A percentile compares a stretch with the other conserved stretches of the same genome.
These are phyloP conservation scores for Suhomyces yuchorum DNA, from an alignment of 1,139 yeast species.

Conservation along the genomic window DNA sequence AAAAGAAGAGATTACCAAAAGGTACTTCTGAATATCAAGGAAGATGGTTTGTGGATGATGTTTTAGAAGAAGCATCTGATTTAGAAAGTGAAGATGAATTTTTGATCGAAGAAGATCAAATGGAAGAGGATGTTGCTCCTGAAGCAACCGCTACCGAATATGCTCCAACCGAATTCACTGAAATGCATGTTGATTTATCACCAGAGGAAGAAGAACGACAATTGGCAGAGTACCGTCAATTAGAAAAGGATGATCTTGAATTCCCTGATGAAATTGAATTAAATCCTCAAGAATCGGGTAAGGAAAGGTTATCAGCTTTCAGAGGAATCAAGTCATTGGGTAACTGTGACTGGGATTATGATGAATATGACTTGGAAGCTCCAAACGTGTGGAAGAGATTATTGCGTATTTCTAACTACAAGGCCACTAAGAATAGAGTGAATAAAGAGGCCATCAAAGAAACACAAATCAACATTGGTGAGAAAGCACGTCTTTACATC, in stretches of 20 bases:
- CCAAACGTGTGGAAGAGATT: conserved; percentile 82
- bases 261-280: conserved; percentile 96
- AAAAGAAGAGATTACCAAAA: conserved; percentile 59
- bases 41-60: conserved; percentile 77
- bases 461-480: conserved; percentile 69
- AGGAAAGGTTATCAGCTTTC: conserved; percentile 71
- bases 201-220: conserved; percentile 86
- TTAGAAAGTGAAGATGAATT: conserved; percentile 53
- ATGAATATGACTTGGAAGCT: conserved; percentile 73
- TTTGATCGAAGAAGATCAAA: conserved; percentile 28
- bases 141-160: conserved; percentile 28
- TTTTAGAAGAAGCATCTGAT: conserved; percentile 50
- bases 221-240: conserved; percentile 63
- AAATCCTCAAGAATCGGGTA: conserved; percentile 72
- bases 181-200: conserved; percentile 70
- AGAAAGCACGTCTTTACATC: conserved; percentile 59
- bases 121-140: conserved; percentile 27
- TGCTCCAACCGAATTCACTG: conserved; percentile 53
- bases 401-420: conserved; percentile 73
- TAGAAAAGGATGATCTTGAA: conserved; percentile 82
- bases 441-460: conserved; percentile 60
- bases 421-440: conserved; percentile 72
- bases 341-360: conserved; percentile 83
- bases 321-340: conserved; percentile 85
- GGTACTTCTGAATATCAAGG: conserved; percentile 96